Percentiles rank a stretch among this genome's conserved stretches.
Evolutionary conservation across 1,284 basidiomycete genomes (phyloP).

Genomic region (Xerocomus nothofagi): DNA sequence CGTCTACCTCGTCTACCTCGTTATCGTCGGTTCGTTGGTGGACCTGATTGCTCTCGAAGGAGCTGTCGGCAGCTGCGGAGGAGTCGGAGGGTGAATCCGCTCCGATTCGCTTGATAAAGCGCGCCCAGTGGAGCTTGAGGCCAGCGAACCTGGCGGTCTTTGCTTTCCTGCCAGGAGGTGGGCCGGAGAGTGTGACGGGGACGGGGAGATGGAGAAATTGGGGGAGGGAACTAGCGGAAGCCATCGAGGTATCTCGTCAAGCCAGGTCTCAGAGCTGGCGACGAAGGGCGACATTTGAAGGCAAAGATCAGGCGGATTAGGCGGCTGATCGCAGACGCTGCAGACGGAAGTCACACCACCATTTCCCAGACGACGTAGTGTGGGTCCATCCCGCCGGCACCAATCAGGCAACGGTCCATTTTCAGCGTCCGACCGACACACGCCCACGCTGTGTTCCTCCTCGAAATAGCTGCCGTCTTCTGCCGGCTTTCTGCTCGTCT

Average conservation of each 20-base stretch:
- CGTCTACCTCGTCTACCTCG: slow-evolving; percentile 49
- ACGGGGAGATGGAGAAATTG: slow-evolving; percentile 21
- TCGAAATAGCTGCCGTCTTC: background rate
- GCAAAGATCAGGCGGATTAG: background rate
- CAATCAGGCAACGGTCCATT: slow-evolving; percentile 1
- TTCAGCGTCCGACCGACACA: slow-evolving; percentile 12
- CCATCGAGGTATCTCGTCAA: background rate
- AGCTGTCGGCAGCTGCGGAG: slow-evolving; percentile 41
- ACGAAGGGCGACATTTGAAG: slow-evolving; percentile 3
- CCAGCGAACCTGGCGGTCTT: slow-evolving; percentile 39
- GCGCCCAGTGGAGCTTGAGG: slow-evolving; percentile 44
- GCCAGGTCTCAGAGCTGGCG: background rate
- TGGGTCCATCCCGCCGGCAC: slow-evolving; percentile 18
- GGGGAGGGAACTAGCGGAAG: slow-evolving; percentile 3
- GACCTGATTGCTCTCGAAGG: slow-evolving; percentile 40
- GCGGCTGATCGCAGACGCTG: slow-evolving; percentile 11
- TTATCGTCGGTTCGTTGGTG: slow-evolving; percentile 28
- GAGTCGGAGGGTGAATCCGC: slow-evolving; percentile 45
- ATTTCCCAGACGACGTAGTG: background rate
- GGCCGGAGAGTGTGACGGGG: slow-evolving; percentile 20
- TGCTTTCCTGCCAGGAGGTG: slow-evolving; percentile 22
- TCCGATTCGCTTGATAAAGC: slow-evolving; percentile 44
- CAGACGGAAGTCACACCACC: slow-evolving; percentile 15
- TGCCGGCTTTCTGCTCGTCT: background rate
- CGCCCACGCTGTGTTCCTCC: background rate